phyloP scores from a whole-genome alignment of 2,329 filamentous ascomycete genomes.

The Claviceps digitariae region DNA sequence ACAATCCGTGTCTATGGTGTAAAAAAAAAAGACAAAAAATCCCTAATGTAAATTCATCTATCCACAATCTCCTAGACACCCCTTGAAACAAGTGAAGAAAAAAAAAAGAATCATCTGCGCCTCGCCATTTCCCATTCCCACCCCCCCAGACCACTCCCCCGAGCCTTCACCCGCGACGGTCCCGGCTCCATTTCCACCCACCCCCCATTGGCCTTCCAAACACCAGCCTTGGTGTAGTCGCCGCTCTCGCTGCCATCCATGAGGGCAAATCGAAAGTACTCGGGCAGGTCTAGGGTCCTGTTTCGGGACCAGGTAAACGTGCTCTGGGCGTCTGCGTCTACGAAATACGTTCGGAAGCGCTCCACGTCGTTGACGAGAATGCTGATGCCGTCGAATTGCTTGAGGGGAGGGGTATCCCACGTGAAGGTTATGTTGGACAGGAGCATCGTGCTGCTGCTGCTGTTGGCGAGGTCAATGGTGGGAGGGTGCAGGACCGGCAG shows the following conservation, averaged over 20 bases:
- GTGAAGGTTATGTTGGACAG: conserved; percentile 53
- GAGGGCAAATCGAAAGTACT: conserved; percentile 69
- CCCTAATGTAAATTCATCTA: too few relatives aligned
- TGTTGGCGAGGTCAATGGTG: conserved; percentile 29
- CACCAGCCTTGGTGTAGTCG: conserved; percentile 66
- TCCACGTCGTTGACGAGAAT: conserved; percentile 80
- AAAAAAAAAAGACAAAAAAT: too few relatives aligned
- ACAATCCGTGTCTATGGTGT: too few relatives aligned
- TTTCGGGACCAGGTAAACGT: conserved; percentile 48
- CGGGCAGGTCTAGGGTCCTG: conserved; percentile 31
- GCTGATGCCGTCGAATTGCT: conserved; percentile 59
- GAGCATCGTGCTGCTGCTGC: conserved; percentile 16
- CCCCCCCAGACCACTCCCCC: conserved; percentile 3
- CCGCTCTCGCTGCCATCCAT: conserved; percentile 50
- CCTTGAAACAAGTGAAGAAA: too few relatives aligned
- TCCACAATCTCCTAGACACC: too few relatives aligned
- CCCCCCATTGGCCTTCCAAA: conserved; percentile 48
- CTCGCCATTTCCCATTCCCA: not conserved
- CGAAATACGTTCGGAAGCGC: conserved; percentile 59
- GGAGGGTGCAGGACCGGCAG: conserved; percentile 41
- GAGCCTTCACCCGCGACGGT: conserved; percentile 32
- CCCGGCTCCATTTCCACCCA: conserved; percentile 56
- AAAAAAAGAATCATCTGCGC: not conserved
- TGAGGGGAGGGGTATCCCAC: conserved; percentile 32
- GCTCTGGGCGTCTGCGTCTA: conserved; percentile 30